Base-by-base conservation (phyloP, 305 asterid species). In the Solanum aculeatissimum region DNA sequence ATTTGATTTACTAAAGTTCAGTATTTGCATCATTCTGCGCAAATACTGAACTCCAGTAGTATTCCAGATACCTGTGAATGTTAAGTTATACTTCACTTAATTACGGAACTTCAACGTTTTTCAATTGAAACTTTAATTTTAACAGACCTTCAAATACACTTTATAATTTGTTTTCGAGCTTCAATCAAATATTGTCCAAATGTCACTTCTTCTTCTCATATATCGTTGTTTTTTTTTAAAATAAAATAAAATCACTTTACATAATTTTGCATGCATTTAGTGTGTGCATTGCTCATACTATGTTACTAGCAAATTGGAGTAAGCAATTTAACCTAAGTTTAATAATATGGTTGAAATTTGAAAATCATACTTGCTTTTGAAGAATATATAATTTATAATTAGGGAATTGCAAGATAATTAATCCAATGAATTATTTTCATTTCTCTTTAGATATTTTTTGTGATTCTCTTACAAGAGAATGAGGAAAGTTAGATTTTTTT, bases 401-500 rank as follows among this genome's bases (percentile, higher is more conserved):
- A 53, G 21, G 82, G 63, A 77, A 77, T 53, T 53, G 40, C 19
- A 72, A 77, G 25, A 49, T 9, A 35, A 12, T 71, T 43, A 43
- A 75, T 18, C 32, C 16, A 53, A 53, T 0, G 0, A 51, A 51
- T 16, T 29, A 51, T 32, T 19, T 19, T 7, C 51, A 78, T 53
- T 53, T 70, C 18, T n/a, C 45, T 6, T 19, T 51, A 53, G 42
- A 51, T 51, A 77, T 42, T 27, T 27, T 77, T 51, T 18, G 65
- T 18, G 49, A 78, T 29, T 1, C 32, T 53, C 54, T 25, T 18
- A 29, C 7, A 29, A 51, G 32, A 78, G 49, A 60, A 57, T 78
- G 9, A 16, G 40, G 86, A 87, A 87, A 89, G 92, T 79, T 70
- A 47, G 25, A 83, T 21, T 21, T 58, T 6, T 57, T 57, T 0